Evolutionary conservation across 148 eudicot genomes (phyloP).

Genomic region (Fallopia convolvulus): DNA sequence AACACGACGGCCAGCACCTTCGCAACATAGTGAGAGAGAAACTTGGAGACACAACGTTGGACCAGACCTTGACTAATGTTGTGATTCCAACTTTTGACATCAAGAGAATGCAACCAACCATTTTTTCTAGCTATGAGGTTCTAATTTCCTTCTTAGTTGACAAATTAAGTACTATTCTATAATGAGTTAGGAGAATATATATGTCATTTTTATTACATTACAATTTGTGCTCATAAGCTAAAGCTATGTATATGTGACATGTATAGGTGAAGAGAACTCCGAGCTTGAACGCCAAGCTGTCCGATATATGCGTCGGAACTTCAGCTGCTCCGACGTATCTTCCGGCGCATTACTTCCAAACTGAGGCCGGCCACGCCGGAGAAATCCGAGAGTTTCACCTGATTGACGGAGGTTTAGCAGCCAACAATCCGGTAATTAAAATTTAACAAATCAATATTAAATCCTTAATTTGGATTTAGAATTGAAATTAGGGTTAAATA

Average conservation of each 20-base stretch:
- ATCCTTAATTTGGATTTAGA: no score
- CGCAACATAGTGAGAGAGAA: slow-evolving; percentile 26
- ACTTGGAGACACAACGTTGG: slow-evolving; percentile 21
- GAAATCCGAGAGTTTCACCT: slow-evolving; percentile 35
- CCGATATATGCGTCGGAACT: slow-evolving; percentile 60
- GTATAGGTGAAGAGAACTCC: slow-evolving; percentile 20
- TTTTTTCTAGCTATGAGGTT: slow-evolving; percentile 41
- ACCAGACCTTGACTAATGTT: slow-evolving; percentile 33
- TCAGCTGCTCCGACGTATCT: slow-evolving; percentile 66
- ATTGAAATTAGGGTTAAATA: no score
- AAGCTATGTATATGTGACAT: neutral
- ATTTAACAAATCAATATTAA: neutral
- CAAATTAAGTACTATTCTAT: no score
- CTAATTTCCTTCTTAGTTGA: no score
- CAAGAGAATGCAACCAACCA: slow-evolving; percentile 33
- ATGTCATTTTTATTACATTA: neutral
- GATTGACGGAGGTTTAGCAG: slow-evolving; percentile 63
- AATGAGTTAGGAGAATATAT: no score
- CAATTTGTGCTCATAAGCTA: neutral
- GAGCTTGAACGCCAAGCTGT: slow-evolving; percentile 25
- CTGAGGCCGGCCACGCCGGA: slow-evolving; percentile 22
- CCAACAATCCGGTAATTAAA: slow-evolving; percentile 50
- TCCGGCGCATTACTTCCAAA: slow-evolving; percentile 49
- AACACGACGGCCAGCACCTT: slow-evolving; percentile 33
- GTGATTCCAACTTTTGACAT: slow-evolving; percentile 46